Conservation (phyloP, 805 yeast genomes). For the Helenozyma rhizophorensis region DNA sequence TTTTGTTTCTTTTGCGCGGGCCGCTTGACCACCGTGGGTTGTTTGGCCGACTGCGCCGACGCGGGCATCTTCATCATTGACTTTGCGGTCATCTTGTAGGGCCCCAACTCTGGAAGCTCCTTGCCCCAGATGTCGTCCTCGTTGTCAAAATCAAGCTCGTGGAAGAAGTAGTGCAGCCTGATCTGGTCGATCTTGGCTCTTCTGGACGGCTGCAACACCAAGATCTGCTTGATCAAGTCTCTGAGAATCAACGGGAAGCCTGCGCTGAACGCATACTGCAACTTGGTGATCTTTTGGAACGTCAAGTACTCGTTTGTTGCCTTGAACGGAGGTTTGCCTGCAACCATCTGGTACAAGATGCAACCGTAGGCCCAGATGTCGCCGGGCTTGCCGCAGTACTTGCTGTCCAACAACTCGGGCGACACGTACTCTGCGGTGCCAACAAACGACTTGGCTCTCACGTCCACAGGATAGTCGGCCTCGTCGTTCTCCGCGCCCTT, state of each 20-base stretch:
- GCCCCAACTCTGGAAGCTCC: slow-evolving; percentile 62
- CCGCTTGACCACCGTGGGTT: neutral
- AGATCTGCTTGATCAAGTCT: slow-evolving; percentile 60
- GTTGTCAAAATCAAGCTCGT: slow-evolving; percentile 61
- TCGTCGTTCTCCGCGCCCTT: slow-evolving; percentile 26
- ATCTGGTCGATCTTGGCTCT: slow-evolving; percentile 57
- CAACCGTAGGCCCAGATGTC: slow-evolving; percentile 65
- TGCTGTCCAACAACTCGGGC: slow-evolving; percentile 72
- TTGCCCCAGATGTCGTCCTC: slow-evolving; percentile 64
- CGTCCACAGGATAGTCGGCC: slow-evolving; percentile 58
- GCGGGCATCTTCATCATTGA: slow-evolving; percentile 73
- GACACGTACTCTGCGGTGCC: slow-evolving; percentile 86
- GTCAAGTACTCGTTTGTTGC: slow-evolving; percentile 80
- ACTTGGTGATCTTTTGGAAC: slow-evolving; percentile 74
- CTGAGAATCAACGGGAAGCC: slow-evolving; percentile 57
- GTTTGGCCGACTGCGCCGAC: slow-evolving; percentile 4
- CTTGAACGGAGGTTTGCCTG: slow-evolving; percentile 74
- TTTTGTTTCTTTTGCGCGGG: slow-evolving; percentile 1
- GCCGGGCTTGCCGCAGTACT: slow-evolving; percentile 58
- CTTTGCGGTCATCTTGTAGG: slow-evolving; percentile 70
- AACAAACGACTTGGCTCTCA: slow-evolving; percentile 74
- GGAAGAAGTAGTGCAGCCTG: slow-evolving; percentile 69
- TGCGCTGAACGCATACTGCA: slow-evolving; percentile 68
- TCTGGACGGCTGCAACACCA: slow-evolving; percentile 66
- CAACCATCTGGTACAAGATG: slow-evolving; percentile 57